Conservation (phyloP, 768 basidiomycete species). For the Rickenella mellea region DNA sequence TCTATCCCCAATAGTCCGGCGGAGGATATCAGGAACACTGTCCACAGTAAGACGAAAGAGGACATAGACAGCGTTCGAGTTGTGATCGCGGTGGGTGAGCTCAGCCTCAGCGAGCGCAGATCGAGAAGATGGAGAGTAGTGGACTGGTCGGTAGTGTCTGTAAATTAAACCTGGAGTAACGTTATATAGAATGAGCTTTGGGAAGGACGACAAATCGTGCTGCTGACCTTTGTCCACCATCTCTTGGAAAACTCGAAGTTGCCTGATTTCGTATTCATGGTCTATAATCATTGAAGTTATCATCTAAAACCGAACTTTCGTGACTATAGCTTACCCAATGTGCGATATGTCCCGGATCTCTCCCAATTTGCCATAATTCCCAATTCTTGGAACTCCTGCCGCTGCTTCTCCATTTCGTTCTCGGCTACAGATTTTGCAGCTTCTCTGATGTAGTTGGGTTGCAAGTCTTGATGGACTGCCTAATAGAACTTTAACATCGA, state of each 20-base stretch:
- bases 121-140: constrained; percentile 90
- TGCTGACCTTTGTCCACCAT: constrained; percentile 83
- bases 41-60: constrained; percentile 48
- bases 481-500: constrained; percentile 15
- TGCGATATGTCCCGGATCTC: constrained; percentile 56
- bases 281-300: constrained; percentile 35
- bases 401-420: constrained; percentile 67
- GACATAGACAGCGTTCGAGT: constrained; percentile 84
- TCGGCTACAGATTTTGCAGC: constrained; percentile 67
- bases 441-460: constrained; percentile 51
- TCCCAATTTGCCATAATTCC: constrained; percentile 93
- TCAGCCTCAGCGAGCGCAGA: constrained; percentile 96
- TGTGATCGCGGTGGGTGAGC: constrained; percentile 77
- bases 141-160: constrained; percentile 79
- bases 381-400: constrained; percentile 67
- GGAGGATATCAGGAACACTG: constrained; percentile 16
- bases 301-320: not conserved
- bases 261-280: constrained; percentile 78
- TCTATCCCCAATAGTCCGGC: constrained; percentile 21
- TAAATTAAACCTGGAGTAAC: constrained; percentile 65
- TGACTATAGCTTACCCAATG: constrained; percentile 50
- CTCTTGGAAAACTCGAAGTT: constrained; percentile 71
- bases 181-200: not conserved
- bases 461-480: constrained; percentile 48
- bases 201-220: not conserved